Base-by-base conservation (phyloP, 176 grass and related monocot species). In the Bonia amplexicaulis region DNA sequence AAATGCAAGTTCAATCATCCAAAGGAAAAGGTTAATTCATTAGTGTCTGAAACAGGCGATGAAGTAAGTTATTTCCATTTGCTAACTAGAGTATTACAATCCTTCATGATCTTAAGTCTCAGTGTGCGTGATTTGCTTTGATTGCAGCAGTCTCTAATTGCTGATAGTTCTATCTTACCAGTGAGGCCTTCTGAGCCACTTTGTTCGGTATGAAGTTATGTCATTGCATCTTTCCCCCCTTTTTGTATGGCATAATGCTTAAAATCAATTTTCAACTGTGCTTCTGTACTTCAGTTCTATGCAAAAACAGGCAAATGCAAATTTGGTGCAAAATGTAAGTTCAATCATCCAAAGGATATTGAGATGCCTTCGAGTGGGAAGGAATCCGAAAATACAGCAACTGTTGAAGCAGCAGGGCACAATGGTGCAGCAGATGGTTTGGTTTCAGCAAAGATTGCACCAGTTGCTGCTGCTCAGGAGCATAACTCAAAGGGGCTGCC, bases 1-100 rank as follows among this genome's bases (percentile, higher is more conserved):
- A 89, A 84, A 70, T 99, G 97, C 88, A 99, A 96, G 84, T 99
- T 91, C 91, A 96, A 99, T 66, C 97, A 99, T 91, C 91, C 93
- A 55, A 92, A 85, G 80, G 88, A 86, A 57, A 84, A 69, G 11
- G 46, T 83, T 41, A 85, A 82, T 83, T 75, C 66, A 82, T 41
- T 42, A 44, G 72, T 33, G 7, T 37, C 29, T 90, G 89, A 59
- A 85, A 55, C 62, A 80, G 46, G 64, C 66, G 81, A 67, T 76
- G 80, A 65, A 62, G 91, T 88, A 77, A 81, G 90, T 80, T 71
- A 22, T 54, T 44, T 31, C 14, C 13, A 75, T 60, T 88, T 71
- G 12, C 27, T 81, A n/a, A 61, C 52, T 25, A 60, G n/a, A 47
- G 7, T 25, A 25, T 25, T 44, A 17, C 40, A 27, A 27, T 19